phyloP scores from a whole-genome alignment of 2,329 filamentous ascomycete genomes.

The Nigrospora osmanthi region DNA sequence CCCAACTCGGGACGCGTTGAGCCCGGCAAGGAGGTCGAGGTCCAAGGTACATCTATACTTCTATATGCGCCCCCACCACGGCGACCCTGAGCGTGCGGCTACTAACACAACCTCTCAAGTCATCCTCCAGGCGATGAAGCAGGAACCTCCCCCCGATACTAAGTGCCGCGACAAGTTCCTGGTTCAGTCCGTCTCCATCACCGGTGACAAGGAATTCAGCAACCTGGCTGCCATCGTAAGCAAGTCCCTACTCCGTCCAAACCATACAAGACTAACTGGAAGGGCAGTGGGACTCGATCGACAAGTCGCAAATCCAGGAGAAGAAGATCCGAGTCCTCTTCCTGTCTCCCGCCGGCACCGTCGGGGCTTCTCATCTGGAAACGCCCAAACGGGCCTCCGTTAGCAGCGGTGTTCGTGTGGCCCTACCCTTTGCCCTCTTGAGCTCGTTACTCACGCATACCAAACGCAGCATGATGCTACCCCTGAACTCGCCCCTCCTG shows the following conservation, averaged over 20 bases:
- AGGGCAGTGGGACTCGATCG: conserved; percentile 66
- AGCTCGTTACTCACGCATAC: conserved; percentile 1
- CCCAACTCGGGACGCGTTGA: conserved; percentile 96
- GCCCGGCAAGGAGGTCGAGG: conserved; percentile 81
- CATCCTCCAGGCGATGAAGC: conserved; percentile 95
- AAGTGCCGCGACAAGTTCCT: conserved; percentile 98
- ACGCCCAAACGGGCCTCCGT: conserved; percentile 34
- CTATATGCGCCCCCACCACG: no score
- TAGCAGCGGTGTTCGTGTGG: conserved; percentile 30
- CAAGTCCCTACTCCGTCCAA: conserved; percentile 8
- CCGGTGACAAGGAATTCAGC: conserved; percentile 73
- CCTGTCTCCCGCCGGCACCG: conserved; percentile 52
- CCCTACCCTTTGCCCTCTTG: conserved; percentile 2
- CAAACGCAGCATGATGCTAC: conserved; percentile 27
- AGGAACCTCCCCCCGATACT: conserved; percentile 76
- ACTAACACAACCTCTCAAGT: conserved; percentile 43
- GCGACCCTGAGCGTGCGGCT: conserved; percentile 2
- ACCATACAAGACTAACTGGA: conserved; percentile 14
- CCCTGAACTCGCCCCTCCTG: conserved; percentile 35
- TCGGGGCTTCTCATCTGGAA: conserved; percentile 11
- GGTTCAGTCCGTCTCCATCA: conserved; percentile 83
- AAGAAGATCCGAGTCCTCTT: conserved; percentile 93
- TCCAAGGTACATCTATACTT: conserved; percentile 62
- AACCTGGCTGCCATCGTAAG: conserved; percentile 77
- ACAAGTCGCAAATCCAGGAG: conserved; percentile 77